phyloP scores from a whole-genome alignment of 179 eudicot genomes.

The Camellia oleifera region DNA sequence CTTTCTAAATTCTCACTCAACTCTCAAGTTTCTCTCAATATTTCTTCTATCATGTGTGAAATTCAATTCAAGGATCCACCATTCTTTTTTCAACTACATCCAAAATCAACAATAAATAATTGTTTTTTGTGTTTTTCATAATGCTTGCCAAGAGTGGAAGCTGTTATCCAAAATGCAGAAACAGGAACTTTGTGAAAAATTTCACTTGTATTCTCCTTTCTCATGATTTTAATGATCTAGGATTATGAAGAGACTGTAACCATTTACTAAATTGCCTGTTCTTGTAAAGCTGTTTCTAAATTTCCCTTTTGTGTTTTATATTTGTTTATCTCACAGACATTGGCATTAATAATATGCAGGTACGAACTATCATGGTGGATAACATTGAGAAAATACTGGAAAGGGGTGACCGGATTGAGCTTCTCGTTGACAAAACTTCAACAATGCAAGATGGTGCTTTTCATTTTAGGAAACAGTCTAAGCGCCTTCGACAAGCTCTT shows the following conservation, averaged over 20 bases:
- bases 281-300: too few species aligned
- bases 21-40: too few species aligned
- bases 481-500: constrained; percentile 78
- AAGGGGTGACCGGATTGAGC: constrained; percentile 90
- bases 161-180: too few species aligned
- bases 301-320: background rate
- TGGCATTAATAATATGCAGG: constrained; percentile 37
- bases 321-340: background rate
- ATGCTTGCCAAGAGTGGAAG: too few species aligned
- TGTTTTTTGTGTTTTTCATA: too few species aligned
- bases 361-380: constrained; percentile 89
- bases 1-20: too few species aligned
- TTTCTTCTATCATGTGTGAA: too few species aligned
- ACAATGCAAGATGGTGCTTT: constrained; percentile 93
- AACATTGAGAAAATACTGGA: constrained; percentile 89
- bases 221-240: background rate
- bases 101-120: too few species aligned
- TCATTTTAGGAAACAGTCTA: constrained; percentile 89
- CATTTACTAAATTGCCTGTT: background rate
- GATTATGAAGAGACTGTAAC: background rate
- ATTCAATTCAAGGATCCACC: too few species aligned
- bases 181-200: background rate
- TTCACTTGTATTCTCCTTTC: background rate
- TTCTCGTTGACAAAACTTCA: constrained; percentile 87
- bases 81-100: too few species aligned